Conservation (phyloP, 2,329 filamentous ascomycete species). For the Annulohypoxylon truncatum region DNA sequence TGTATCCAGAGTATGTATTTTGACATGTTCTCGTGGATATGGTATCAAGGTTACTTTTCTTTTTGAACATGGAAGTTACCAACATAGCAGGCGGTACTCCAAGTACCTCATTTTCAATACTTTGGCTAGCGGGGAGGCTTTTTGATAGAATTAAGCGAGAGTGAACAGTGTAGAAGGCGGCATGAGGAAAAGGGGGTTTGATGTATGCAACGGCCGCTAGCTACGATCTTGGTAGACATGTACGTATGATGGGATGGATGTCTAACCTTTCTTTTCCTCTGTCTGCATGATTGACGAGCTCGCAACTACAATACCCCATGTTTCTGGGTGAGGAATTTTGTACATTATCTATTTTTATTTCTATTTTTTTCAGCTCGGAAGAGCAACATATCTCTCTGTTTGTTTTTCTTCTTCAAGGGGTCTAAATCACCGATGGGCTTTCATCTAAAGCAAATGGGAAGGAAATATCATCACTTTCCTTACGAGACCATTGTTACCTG, state of each 20-base stretch:
- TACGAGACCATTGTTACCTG: neutral
- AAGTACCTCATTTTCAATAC: neutral
- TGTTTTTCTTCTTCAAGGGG: neutral
- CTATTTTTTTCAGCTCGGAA: slow-evolving; percentile 8
- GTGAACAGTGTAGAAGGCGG: neutral
- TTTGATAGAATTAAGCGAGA: neutral
- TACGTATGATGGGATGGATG: slow-evolving; percentile 33
- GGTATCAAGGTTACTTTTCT: neutral
- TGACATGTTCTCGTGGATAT: neutral
- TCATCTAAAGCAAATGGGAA: slow-evolving; percentile 1
- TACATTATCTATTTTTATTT: slow-evolving; percentile 28
- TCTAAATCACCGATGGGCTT: neutral
- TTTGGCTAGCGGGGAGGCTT: slow-evolving; percentile 9
- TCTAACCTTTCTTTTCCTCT: slow-evolving; percentile 19
- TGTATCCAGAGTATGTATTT: slow-evolving; percentile 9
- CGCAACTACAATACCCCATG: slow-evolving; percentile 29
- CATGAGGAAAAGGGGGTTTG: slow-evolving; percentile 5
- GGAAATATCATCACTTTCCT: neutral
- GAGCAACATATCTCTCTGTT: neutral
- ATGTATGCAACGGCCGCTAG: slow-evolving; percentile 37
- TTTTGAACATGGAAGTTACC: neutral
- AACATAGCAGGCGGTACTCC: neutral
- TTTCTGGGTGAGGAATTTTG: slow-evolving; percentile 28
- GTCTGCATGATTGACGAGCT: slow-evolving; percentile 36
- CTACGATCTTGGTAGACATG: slow-evolving; percentile 27